Evolutionary conservation across 441 rosid genomes (phyloP).

Genomic region (Eugenia klotzschiana): DNA sequence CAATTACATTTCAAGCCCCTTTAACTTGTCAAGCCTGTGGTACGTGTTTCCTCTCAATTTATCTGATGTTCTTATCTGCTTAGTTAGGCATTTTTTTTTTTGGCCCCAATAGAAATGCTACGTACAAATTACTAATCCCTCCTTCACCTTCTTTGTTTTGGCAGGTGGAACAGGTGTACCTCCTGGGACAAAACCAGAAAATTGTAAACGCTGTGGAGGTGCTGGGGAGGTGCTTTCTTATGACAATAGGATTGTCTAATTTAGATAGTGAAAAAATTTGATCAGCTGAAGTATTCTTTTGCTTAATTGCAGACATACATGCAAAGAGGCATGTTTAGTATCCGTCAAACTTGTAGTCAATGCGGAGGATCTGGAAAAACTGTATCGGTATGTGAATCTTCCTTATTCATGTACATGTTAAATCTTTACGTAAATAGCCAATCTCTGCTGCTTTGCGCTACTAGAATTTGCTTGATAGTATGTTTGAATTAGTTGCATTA

Average conservation of each 20-base stretch:
- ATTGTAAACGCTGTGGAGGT: slow-evolving; percentile 77
- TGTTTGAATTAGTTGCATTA: neutral
- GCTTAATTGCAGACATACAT: slow-evolving; percentile 32
- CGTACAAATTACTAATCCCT: neutral
- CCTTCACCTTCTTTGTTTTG: neutral
- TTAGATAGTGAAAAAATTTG: neutral
- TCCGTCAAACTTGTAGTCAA: slow-evolving; percentile 53
- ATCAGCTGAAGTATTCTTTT: slow-evolving; percentile 8
- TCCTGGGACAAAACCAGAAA: slow-evolving; percentile 89
- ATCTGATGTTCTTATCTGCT: neutral
- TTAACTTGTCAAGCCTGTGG: slow-evolving; percentile 81
- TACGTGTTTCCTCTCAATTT: slow-evolving; percentile 10
- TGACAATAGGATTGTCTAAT: neutral
- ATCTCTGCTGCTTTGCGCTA: neutral
- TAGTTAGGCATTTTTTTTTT: neutral
- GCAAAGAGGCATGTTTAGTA: slow-evolving; percentile 50
- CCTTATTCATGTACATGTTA: neutral
- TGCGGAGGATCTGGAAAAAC: slow-evolving; percentile 82
- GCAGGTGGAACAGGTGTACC: slow-evolving; percentile 96
- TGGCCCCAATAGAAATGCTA: neutral
- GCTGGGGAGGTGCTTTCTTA: slow-evolving; percentile 66
- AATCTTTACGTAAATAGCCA: neutral
- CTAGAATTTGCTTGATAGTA: neutral
- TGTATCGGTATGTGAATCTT: slow-evolving; percentile 40
- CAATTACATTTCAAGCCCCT: slow-evolving; percentile 68